phyloP scores from a whole-genome alignment of 768 basidiomycete species.

The Pholiota microspora region DNA sequence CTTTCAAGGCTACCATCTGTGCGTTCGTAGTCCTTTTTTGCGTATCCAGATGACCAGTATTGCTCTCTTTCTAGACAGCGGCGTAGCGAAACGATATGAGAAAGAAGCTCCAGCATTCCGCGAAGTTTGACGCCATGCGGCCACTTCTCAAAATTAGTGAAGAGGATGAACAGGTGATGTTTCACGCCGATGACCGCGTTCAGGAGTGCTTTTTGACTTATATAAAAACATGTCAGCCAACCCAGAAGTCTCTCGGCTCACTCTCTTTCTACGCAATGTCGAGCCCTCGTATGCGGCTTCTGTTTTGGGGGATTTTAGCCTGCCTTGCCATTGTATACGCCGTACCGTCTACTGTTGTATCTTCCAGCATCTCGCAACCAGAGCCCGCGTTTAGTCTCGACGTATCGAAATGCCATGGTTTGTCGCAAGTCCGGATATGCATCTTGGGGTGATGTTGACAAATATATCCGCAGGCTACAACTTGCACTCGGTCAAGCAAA shows the following conservation, averaged over 20 bases:
- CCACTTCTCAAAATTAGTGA: conserved; percentile 2
- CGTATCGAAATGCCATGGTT: conserved; percentile 18
- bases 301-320: not conserved
- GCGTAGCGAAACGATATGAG: conserved; percentile 1
- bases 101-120: not conserved
- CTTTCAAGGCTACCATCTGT: not conserved
- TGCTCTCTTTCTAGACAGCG: not conserved
- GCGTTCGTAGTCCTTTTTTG: not conserved
- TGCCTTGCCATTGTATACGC: conserved; percentile 1
- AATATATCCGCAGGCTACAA: conserved; percentile 56
- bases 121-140: conserved; percentile 1
- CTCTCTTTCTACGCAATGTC: not conserved
- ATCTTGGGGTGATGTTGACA: no score
- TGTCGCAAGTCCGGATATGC: conserved; percentile 7
- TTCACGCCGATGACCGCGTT: not conserved
- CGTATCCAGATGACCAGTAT: not conserved
- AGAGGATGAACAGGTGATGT: not conserved
- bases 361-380: not conserved
- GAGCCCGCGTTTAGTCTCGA: conserved; percentile 12
- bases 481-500: conserved; percentile 42
- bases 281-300: not conserved
- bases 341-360: not conserved
- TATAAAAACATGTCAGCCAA: not conserved
- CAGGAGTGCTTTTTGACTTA: not conserved
- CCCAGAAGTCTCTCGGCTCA: not conserved